A percentile compares a stretch with the other conserved stretches of the same genome.
Conservation (phyloP, 768 basidiomycete species). For the Pleurotus djamor region DNA sequence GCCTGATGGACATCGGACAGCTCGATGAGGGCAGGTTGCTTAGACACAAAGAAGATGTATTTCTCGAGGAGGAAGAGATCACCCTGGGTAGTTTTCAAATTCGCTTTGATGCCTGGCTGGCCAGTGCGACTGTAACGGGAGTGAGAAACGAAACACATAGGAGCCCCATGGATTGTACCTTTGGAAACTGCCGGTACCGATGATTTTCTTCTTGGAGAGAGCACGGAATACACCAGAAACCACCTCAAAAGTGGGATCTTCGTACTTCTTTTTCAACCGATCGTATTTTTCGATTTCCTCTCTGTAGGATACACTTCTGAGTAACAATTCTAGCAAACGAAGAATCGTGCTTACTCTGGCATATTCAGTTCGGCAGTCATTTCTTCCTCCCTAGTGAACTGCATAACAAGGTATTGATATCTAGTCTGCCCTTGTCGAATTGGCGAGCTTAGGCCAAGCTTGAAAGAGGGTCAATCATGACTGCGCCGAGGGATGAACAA, state of each 20-base stretch:
- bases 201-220: slow-evolving; percentile 88
- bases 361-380: slow-evolving; percentile 95
- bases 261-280: slow-evolving; percentile 89
- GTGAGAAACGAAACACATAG: not conserved
- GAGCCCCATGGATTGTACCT: slow-evolving; percentile 44
- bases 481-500: not conserved
- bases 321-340: not conserved
- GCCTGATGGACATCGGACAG: slow-evolving; percentile 88
- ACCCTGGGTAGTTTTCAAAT: slow-evolving; percentile 94
- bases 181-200: slow-evolving; percentile 82
- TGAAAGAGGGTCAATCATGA: slow-evolving; percentile 4
- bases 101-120: slow-evolving; percentile 95
- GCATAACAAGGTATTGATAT: slow-evolving; percentile 98
- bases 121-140: slow-evolving; percentile 66
- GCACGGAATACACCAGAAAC: slow-evolving; percentile 93
- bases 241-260: slow-evolving; percentile 93
- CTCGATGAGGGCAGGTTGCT: slow-evolving; percentile 89
- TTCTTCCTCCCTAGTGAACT: slow-evolving; percentile 96
- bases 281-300: slow-evolving; percentile 80
- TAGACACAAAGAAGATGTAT: slow-evolving; percentile 97
- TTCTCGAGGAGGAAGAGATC: slow-evolving; percentile 98
- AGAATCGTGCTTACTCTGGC: slow-evolving; percentile 63
- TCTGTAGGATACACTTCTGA: slow-evolving; percentile 29
- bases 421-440: slow-evolving; percentile 98
- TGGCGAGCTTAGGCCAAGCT: slow-evolving; percentile 90